Evolutionary conservation across 306 rosid species (phyloP), one percentile per base, ranked within the genome.

Genomic region (Malus sylvestris): DNA sequence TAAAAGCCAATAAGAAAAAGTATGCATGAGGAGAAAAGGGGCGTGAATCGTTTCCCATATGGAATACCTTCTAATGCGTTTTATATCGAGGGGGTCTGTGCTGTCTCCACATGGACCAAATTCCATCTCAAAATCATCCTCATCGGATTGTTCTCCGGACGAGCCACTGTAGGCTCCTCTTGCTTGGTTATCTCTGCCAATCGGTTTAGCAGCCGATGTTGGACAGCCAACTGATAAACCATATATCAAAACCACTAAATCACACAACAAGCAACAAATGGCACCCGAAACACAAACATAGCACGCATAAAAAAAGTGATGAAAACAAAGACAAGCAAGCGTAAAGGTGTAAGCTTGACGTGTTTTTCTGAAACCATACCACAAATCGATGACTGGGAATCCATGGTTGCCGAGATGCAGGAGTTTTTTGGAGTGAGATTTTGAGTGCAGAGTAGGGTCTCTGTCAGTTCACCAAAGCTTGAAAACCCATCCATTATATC

Each of bases 331-430:
- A 68, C 33, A 52, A 60, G 33, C 30, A 71, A 70, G 10, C 7
- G 20, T 49, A 51, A 51, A 51, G 55, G 20, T 16, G 55, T 18
- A 51, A 49, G 55, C 55, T 51, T 51, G 55, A 51, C 20, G 19
- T 51, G 55, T 51, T 51, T 49, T 51, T 5, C 8, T 18, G 55
- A 66, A 65, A 66, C 8, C 82, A 73, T 85, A 83, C 86, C 93
- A 66, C 93, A 86, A 61, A 89, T 81, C 0, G 99, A 91, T 40
- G 99, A 93, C 52, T 85, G 96, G 52, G 96, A 88, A 82, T 96
- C 99, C 49, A 86, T 81, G 52, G 93, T 75, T 49, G 82, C 86
- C 49, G 90, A 84, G 80, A 90, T 35, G 81, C 87, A 70, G 25
- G 97, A 85, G 68, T 78, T 82, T 78, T 81, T 89, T 76, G 87